Evolutionary conservation across 139 green algal genomes (phyloP).

Genomic region (Limnomonas spitsbergensis): DNA sequence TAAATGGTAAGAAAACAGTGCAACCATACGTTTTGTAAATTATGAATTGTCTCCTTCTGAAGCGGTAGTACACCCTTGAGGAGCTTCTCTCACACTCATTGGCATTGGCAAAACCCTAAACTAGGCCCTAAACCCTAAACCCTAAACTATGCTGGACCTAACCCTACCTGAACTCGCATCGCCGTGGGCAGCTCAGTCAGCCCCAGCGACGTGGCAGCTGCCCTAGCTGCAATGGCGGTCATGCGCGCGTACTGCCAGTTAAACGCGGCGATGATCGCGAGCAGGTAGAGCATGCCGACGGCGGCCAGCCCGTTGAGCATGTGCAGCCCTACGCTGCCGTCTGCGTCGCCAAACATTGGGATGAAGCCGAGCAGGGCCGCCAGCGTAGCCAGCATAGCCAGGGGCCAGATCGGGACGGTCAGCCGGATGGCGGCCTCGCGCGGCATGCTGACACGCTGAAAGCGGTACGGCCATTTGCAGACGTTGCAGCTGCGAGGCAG

Average conservation of each 20-base stretch:
- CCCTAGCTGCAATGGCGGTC: not conserved
- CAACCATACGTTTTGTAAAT: no score
- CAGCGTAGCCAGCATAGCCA: not conserved
- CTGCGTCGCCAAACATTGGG: not conserved
- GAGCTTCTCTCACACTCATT: no score
- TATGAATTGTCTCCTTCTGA: no score
- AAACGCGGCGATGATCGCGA: not conserved
- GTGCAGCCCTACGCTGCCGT: not conserved
- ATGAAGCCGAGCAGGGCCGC: not conserved
- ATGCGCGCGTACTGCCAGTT: not conserved
- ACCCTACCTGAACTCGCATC: no score
- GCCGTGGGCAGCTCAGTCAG: not conserved
- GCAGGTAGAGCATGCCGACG: slow-evolving; percentile 5
- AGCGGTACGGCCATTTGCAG: slow-evolving; percentile 7
- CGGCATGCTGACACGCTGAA: not conserved
- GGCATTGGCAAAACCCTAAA: no score
- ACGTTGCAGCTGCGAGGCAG: slow-evolving; percentile 10
- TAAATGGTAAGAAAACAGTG: no score
- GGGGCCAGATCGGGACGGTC: not conserved
- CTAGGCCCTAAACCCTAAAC: no score
- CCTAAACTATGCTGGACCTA: no score
- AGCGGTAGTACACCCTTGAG: no score
- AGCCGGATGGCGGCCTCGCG: not conserved
- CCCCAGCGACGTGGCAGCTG: not conserved
- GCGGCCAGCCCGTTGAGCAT: slow-evolving; percentile 8